phyloP scores from a whole-genome alignment of 352 stramenopile species.

The Phytophthora tentaculata region DNA sequence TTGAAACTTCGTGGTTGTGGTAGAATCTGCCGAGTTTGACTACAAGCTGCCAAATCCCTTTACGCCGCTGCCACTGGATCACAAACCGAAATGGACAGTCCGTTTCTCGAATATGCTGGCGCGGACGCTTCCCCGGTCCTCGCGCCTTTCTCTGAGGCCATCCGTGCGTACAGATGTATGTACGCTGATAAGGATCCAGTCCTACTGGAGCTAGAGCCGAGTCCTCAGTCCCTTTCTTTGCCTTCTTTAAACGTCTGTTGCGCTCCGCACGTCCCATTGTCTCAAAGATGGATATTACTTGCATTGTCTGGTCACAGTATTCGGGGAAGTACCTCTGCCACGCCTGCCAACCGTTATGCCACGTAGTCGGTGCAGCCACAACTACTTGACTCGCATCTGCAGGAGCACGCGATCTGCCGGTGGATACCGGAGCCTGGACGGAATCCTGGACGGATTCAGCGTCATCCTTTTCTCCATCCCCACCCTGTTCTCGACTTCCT shows the following conservation, averaged over 20 bases:
- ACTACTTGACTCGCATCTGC: no score
- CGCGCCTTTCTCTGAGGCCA: not conserved
- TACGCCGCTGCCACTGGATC: constrained; percentile 2
- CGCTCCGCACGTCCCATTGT: not conserved
- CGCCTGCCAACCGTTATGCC: not conserved
- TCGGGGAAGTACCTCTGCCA: not conserved
- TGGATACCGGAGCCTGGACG: no score
- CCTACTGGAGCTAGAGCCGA: not conserved
- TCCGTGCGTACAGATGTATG: not conserved
- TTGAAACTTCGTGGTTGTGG: constrained; percentile 11
- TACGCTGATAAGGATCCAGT: not conserved
- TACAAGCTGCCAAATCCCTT: not conserved
- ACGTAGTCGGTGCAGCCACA: not conserved
- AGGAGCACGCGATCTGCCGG: no score
- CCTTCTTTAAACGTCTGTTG: not conserved
- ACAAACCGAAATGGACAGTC: no score
- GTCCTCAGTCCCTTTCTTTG: not conserved
- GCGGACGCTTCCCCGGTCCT: not conserved
- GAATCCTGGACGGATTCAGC: not conserved
- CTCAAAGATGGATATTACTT: not conserved
- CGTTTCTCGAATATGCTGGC: constrained; percentile 12
- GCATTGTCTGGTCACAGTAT: no score
- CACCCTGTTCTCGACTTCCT: no score
- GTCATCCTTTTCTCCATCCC: no score
- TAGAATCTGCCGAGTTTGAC: constrained; percentile 18